Percentiles rank a stretch among this genome's conserved stretches.
Evolutionary conservation across 2,329 filamentous ascomycete genomes (phyloP).

Genomic region (Aspergillus pseudonomiae): DNA sequence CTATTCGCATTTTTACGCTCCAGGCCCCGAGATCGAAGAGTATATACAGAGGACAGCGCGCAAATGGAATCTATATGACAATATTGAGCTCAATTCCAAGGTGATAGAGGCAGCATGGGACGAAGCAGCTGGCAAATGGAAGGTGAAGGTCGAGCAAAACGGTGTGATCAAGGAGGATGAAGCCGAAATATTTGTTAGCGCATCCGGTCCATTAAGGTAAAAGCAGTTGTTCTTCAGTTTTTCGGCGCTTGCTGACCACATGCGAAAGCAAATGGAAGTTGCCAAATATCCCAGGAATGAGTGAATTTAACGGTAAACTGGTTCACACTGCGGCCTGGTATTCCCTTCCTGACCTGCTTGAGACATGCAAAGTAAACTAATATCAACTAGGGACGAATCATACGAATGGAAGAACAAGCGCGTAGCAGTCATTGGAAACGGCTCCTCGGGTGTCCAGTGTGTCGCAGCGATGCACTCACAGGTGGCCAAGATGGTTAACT

Average conservation of each 20-base stretch:
- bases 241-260: constrained; percentile 5
- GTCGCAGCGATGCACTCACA: constrained; percentile 23
- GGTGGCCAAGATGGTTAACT: constrained; percentile 29
- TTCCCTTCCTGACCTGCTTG: constrained; percentile 20
- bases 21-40: constrained; percentile 43
- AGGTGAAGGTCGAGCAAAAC: constrained; percentile 20
- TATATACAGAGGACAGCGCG: constrained; percentile 44
- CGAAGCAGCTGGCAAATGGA: constrained; percentile 19
- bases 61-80: constrained; percentile 45
- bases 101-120: constrained; percentile 45
- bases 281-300: constrained; percentile 31
- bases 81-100: constrained; percentile 41
- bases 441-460: constrained; percentile 39
- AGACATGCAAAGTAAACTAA: not conserved
- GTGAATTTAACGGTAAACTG: constrained; percentile 28
- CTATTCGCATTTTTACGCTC: constrained; percentile 45
- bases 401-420: constrained; percentile 29
- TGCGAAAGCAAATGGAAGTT: constrained; percentile 19
- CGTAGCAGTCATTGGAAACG: constrained; percentile 34
- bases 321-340: constrained; percentile 30
- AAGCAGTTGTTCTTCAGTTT: not conserved
- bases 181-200: constrained; percentile 31
- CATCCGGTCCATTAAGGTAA: constrained; percentile 27
- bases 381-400: not conserved
- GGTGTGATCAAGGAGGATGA: constrained; percentile 22